Evolutionary conservation across 2,329 filamentous ascomycete genomes (phyloP), one percentile per base, ranked within the genome.

Genomic region (Neospermospora avenae): DNA sequence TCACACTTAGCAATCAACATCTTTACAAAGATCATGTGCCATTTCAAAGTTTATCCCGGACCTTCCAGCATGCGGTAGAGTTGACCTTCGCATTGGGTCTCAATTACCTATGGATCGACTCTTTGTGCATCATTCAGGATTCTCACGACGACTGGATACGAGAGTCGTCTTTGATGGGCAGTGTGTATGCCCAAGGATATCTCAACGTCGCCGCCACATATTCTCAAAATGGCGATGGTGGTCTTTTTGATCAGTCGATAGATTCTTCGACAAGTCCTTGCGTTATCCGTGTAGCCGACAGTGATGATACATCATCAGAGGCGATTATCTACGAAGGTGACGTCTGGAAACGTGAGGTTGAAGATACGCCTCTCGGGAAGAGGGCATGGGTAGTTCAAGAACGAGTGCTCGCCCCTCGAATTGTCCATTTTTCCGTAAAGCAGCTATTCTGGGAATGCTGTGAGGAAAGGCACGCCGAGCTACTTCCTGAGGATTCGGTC

Each of bases 311-410:
- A 16, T 45, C 16, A 11, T 28, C 35, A 8, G 37, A 34, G n/a
- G 25, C 39, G 13, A 55, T 55, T 13, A 34, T 16, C 48, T 58
- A 52, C 20, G 18, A 48, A 18, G 55, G 52, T 13, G 18, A 20
- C 20, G 34, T 37, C 3, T 58, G 55, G 55, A 24, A 57, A 1
- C 53, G 55, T 25, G 34, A 59, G n/a, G 57, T 63, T 3, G 44
- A 55, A 25, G 39, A 37, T 4, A 28, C 53, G 18, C 53, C 46
- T 25, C 54, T 68, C 5, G 60, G 60, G n/a, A 59, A 58, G 31
- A 48, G 66, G 18, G 67, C 59, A 10, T 69, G 67, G 67, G 66
- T 66, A 13, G 24, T 66, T 4, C 67, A 69, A 56, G 67, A 69
- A 53, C 51, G 65, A 20, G 35, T 65, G 10, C 53, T 69, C 10